These are phyloP conservation scores for Kluyveromyces lactis DNA, from an alignment of 805 yeast species.

Conservation along the genomic window DNA sequence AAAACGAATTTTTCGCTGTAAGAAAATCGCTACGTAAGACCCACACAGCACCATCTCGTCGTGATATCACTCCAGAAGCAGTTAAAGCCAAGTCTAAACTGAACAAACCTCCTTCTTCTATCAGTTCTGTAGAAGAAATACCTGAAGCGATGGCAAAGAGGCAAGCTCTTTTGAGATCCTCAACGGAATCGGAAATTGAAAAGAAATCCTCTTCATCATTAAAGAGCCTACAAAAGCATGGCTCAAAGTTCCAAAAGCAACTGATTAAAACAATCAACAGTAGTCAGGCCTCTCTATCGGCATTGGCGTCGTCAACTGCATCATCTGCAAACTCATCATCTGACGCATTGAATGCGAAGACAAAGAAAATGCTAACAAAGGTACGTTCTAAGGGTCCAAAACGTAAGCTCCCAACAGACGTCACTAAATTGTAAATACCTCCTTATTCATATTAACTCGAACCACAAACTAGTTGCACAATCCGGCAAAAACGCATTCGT, in stretches of 20 bases:
- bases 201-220: background rate
- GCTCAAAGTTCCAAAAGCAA: background rate
- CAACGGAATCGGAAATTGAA: background rate
- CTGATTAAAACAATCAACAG: background rate
- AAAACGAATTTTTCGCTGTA: background rate
- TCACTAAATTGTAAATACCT: background rate
- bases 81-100: background rate
- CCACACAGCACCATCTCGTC: background rate
- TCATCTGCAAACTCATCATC: background rate
- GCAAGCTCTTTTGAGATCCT: background rate
- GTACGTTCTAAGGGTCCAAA: constrained; percentile 32
- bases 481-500: too few relatives aligned
- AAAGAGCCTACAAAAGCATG: background rate
- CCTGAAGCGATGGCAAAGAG: constrained; percentile 6
- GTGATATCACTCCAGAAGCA: constrained; percentile 4
- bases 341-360: background rate
- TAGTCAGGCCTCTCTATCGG: background rate
- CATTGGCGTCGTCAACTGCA: background rate
- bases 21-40: background rate
- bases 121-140: background rate
- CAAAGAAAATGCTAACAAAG: constrained; percentile 25
- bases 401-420: constrained; percentile 29
- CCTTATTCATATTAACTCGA: too few relatives aligned
- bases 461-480: too few relatives aligned
- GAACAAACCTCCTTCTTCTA: background rate